Evolutionary conservation across 1,284 basidiomycete genomes (phyloP), one percentile per base, ranked within the genome.

Genomic region (Microbotryum silenes-acaulis): DNA sequence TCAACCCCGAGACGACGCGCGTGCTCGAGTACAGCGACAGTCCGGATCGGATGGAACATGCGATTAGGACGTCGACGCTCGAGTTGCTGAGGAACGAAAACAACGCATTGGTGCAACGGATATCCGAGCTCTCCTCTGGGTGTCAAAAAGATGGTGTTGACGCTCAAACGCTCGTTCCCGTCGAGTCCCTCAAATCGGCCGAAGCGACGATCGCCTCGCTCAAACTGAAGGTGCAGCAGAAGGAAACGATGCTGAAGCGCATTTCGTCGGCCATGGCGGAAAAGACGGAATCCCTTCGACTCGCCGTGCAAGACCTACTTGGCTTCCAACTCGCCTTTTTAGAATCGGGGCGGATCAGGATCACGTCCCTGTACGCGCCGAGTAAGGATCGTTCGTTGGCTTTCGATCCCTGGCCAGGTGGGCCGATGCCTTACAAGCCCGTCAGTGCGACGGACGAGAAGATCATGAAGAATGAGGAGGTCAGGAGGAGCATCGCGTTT

Each of bases 301-400:
- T 89, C 68, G 84, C 87, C 16, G 85, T 91, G 54, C 83, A 84
- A 0, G 83, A 84, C 0, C 83, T 93, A 51, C 81, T 93, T 1
- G 91, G 90, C 2, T 83, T 89, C 68, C 91, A 90, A 74, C 79
- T 92, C 45, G 84, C 85, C 1, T 91, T 92, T 73, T 85, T 87
- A 64, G 85, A 85, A 5, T 90, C 88, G 58, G 89, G 89, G 0
- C 84, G 88, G 66, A 85, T 91, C 49, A 81, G 88, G 44, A 83
- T 91, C 57, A 91, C 88, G 4, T 86, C 85, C n/a, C 78, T 86
- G 61, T 91, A 85, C 74, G 79, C 80, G 4, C 77, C 79, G 2
- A 63, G 62, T 9, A 77, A 79, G 60, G 77, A 78, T 53, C 69
- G 69, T 29, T 62, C 67, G 29, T 67, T 72, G 45, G 64, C 69